phyloP scores from a whole-genome alignment of 352 stramenopile species.

The Phytophthora sp. region DNA sequence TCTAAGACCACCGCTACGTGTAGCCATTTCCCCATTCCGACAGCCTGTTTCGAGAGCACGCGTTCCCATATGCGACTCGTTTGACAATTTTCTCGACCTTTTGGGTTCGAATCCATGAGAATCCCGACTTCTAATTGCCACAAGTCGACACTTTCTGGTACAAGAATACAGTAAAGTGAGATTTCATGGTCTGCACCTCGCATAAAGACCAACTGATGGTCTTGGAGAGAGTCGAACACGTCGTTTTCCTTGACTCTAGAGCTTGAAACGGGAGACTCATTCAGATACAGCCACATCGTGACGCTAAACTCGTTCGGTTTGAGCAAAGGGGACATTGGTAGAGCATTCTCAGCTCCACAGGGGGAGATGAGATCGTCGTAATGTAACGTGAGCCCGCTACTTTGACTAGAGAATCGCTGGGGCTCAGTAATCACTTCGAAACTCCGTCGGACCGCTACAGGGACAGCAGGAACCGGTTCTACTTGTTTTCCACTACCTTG shows the following conservation, averaged over 20 bases:
- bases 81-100: slow-evolving; percentile 1
- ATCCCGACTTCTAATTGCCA: slow-evolving; percentile 75
- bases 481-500: not conserved
- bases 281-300: slow-evolving; percentile 85
- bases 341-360: not conserved
- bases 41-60: slow-evolving; percentile 72
- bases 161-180: slow-evolving; percentile 63
- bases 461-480: not conserved
- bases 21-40: slow-evolving; percentile 76
- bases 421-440: slow-evolving; percentile 79
- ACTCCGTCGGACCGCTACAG: slow-evolving; percentile 45
- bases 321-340: slow-evolving; percentile 56
- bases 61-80: slow-evolving; percentile 57
- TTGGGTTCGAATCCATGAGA: slow-evolving; percentile 32
- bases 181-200: slow-evolving; percentile 71
- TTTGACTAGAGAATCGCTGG: slow-evolving; percentile 58
- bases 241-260: not conserved
- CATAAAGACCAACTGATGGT: slow-evolving; percentile 72
- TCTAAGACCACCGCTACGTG: slow-evolving; percentile 90
- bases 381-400: slow-evolving; percentile 58
- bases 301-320: slow-evolving; percentile 90
- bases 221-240: slow-evolving; percentile 17
- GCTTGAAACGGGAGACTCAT: not conserved
- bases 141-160: slow-evolving; percentile 45
- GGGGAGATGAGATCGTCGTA: slow-evolving; percentile 63